Evolutionary conservation across 345 rosid genomes (phyloP), one percentile per base, ranked within the genome.

Genomic region (Ceriops tagal): DNA sequence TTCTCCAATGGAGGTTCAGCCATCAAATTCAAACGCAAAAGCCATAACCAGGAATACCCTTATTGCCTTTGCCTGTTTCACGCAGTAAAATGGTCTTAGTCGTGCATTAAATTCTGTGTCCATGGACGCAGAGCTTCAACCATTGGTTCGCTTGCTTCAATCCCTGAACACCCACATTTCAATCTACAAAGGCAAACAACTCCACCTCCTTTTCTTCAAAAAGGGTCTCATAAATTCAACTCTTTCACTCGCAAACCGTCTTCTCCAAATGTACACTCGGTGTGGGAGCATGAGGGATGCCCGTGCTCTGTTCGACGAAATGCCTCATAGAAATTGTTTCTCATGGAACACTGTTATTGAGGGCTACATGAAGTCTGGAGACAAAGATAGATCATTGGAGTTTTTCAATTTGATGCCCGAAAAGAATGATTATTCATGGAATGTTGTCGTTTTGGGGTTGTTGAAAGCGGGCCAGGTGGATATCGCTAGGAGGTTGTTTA

Each of bases 261-360:
- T 92, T 53, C 79, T 92, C 0, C 93, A 76, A 1, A 26, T 83
- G 22, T 84, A 92, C 65, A 20, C 70, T 5, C 49, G 82, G 3
- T 80, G 83, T 59, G 87, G 86, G 4, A 65, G 61, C 39, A 67
- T 83, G 73, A 27, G 22, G 1, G 77, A 74, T 30, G 96, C 92
- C 1, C 81, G 64, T 59, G 78, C 64, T 4, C 20, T 91, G 85
- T 89, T 89, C 79, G 86, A 88, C 15, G 93, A 87, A 82, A 87
- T 93, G 96, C 84, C 86, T 9, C 71, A 65, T 0, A 83, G 81
- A 74, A 93, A 88, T 76, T 72, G 52, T 75, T 93, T 89, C 78
- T 79, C 92, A 0, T 89, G 92, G 92, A 90, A 90, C 81, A 80
- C 87, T 1, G 75, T 89, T 78, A 81, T 89, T 65, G 91, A 89